Conservation (phyloP, 768 basidiomycete genomes). For the Antrodiella citrinella region DNA sequence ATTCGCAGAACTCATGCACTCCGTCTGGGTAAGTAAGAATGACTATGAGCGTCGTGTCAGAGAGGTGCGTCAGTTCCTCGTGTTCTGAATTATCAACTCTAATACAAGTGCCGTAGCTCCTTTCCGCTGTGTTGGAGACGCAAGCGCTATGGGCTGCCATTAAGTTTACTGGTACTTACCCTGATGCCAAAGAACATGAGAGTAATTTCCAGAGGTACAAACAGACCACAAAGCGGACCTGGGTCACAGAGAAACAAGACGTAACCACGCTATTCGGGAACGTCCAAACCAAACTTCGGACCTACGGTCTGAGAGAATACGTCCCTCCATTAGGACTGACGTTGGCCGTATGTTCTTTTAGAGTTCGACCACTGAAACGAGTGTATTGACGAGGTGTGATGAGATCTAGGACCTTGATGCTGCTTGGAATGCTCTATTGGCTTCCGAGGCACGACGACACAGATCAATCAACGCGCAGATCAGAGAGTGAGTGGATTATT, state of each 20-base stretch:
- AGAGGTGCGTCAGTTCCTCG: slow-evolving; percentile 35
- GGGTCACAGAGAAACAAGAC: slow-evolving; percentile 89
- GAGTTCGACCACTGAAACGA: no score
- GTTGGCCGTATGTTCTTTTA: slow-evolving; percentile 35
- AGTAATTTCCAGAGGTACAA: slow-evolving; percentile 74
- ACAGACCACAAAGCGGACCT: slow-evolving; percentile 73
- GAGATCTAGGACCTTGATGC: slow-evolving; percentile 55
- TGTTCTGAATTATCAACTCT: no score
- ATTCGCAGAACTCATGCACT: slow-evolving; percentile 93
- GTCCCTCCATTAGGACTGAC: slow-evolving; percentile 66
- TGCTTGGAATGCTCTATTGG: slow-evolving; percentile 67
- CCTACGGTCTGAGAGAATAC: slow-evolving; percentile 83
- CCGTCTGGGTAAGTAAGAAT: slow-evolving; percentile 78
- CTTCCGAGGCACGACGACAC: slow-evolving; percentile 69
- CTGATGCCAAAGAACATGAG: slow-evolving; percentile 73
- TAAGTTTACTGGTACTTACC: slow-evolving; percentile 65
- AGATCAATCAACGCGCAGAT: slow-evolving; percentile 85
- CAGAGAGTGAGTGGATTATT: slow-evolving; percentile 53
- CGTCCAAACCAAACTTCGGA: slow-evolving; percentile 88
- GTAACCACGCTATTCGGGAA: slow-evolving; percentile 84
- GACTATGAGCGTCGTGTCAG: slow-evolving; percentile 88
- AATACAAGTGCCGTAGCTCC: slow-evolving; percentile 38
- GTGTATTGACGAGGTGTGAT: neutral
- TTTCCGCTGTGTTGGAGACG: slow-evolving; percentile 56
- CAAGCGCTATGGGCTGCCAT: slow-evolving; percentile 64